Conservation (phyloP, 2,329 filamentous ascomycete species). For the Ambrosiella xylebori region DNA sequence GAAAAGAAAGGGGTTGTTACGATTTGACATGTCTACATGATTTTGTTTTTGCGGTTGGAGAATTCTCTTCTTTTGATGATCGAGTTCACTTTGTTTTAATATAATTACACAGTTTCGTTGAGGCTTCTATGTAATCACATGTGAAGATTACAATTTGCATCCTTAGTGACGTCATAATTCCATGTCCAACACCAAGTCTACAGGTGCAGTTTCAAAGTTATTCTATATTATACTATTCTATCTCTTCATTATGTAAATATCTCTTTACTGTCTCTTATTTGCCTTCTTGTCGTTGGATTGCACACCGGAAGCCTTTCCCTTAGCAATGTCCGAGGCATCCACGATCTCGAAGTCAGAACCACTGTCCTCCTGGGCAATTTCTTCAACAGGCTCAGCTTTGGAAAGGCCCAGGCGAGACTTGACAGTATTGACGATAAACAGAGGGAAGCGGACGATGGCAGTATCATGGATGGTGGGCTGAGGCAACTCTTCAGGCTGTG, state of each 20-base stretch:
- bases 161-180: too few species aligned
- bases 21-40: background rate
- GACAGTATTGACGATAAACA: slow-evolving; percentile 42
- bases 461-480: slow-evolving; percentile 68
- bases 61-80: background rate
- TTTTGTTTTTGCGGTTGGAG: background rate
- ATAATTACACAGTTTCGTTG: background rate
- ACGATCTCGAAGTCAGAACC: slow-evolving; percentile 46
- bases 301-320: slow-evolving; percentile 32
- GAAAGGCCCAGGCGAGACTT: slow-evolving; percentile 30
- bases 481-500: slow-evolving; percentile 59
- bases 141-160: too few species aligned
- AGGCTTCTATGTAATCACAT: background rate
- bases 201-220: too few species aligned
- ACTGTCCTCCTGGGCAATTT: slow-evolving; percentile 33
- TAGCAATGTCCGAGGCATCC: slow-evolving; percentile 30
- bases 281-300: slow-evolving; percentile 34
- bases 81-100: background rate
- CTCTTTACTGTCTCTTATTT: slow-evolving; percentile 32
- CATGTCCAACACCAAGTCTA: too few species aligned
- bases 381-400: slow-evolving; percentile 29
- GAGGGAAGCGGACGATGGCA: slow-evolving; percentile 59
- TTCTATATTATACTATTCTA: background rate
- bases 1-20: background rate
- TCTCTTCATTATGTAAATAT: background rate